Conservation (phyloP, 352 stramenopile species). For the Sclerospora graminicola region DNA sequence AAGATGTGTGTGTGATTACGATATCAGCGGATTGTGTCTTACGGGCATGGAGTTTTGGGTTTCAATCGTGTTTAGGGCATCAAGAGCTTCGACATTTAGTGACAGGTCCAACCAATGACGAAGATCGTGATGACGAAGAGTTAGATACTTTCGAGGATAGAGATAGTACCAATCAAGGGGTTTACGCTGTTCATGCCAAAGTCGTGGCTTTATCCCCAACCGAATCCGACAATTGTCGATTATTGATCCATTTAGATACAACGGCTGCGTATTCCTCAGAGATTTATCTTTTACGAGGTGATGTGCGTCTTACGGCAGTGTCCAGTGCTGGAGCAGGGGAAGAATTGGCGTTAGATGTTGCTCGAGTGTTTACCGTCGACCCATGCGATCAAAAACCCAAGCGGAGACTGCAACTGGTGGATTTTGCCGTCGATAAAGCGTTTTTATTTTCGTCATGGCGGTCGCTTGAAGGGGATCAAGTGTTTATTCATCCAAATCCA, state of each 20-base stretch:
- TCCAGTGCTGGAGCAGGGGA: conserved; percentile 15
- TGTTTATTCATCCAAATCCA: conserved; percentile 56
- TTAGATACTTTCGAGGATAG: not conserved
- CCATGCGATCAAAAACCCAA: conserved; percentile 9
- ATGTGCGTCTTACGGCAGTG: conserved; percentile 24
- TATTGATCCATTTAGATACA: conserved; percentile 60
- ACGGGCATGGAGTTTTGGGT: conserved; percentile 55
- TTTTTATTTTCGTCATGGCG: conserved; percentile 67
- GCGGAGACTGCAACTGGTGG: conserved; percentile 51
- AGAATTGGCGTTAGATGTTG: conserved; percentile 35
- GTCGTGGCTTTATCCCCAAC: conserved; percentile 43
- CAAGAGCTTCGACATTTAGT: conserved; percentile 39
- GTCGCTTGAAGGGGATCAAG: conserved; percentile 40
- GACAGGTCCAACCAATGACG: conserved; percentile 10
- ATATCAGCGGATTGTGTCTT: conserved; percentile 59
- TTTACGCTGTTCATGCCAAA: conserved; percentile 45
- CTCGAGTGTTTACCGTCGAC: conserved; percentile 44
- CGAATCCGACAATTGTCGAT: conserved; percentile 43
- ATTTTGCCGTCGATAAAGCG: conserved; percentile 60
- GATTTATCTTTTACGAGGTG: conserved; percentile 50
- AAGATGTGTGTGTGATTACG: conserved; percentile 58
- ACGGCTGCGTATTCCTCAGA: conserved; percentile 39
- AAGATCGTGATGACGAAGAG: conserved; percentile 24
- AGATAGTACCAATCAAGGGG: conserved; percentile 1
- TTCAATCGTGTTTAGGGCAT: conserved; percentile 50